phyloP scores from a whole-genome alignment of 768 basidiomycete genomes.

The Pseudohyphozyma bogoriensis region DNA sequence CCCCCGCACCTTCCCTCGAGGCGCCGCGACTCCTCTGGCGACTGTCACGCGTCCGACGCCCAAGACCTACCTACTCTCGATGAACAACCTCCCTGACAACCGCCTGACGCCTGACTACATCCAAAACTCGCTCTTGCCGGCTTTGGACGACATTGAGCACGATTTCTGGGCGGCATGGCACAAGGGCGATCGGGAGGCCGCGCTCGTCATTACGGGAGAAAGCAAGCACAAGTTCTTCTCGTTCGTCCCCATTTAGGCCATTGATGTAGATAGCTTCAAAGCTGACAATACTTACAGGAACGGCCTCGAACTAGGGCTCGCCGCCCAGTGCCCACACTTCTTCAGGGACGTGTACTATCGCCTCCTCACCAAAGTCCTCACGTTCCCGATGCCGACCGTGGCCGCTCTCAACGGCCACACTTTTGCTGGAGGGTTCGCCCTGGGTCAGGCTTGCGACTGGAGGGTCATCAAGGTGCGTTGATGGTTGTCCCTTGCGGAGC shows the following conservation, averaged over 20 bases:
- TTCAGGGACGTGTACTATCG: conserved; percentile 23
- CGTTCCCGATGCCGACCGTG: conserved; percentile 22
- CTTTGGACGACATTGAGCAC: conserved; percentile 22
- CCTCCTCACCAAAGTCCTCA: conserved; percentile 11
- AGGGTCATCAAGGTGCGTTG: conserved; percentile 61
- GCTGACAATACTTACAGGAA: conserved; percentile 9
- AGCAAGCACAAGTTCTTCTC: conserved; percentile 26
- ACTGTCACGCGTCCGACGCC: not conserved
- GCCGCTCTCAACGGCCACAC: conserved; percentile 45
- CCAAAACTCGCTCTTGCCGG: conserved; percentile 21
- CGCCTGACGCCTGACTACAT: conserved; percentile 20
- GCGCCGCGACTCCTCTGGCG: not conserved
- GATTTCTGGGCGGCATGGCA: not conserved
- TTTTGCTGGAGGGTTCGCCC: conserved; percentile 71
- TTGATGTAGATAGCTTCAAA: not conserved
- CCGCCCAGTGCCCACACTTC: conserved; percentile 14
- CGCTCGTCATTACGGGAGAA: conserved; percentile 25
- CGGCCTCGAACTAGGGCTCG: conserved; percentile 21
- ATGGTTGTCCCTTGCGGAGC: conserved; percentile 64
- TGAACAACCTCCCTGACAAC: conserved; percentile 21
- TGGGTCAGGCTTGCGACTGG: conserved; percentile 75
- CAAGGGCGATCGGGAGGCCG: conserved; percentile 12
- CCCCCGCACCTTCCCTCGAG: not conserved
- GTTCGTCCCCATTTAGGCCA: not conserved
- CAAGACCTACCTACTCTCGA: not conserved